phyloP scores from a whole-genome alignment of 1,284 basidiomycete species.

The Apiotrichum gracile region DNA sequence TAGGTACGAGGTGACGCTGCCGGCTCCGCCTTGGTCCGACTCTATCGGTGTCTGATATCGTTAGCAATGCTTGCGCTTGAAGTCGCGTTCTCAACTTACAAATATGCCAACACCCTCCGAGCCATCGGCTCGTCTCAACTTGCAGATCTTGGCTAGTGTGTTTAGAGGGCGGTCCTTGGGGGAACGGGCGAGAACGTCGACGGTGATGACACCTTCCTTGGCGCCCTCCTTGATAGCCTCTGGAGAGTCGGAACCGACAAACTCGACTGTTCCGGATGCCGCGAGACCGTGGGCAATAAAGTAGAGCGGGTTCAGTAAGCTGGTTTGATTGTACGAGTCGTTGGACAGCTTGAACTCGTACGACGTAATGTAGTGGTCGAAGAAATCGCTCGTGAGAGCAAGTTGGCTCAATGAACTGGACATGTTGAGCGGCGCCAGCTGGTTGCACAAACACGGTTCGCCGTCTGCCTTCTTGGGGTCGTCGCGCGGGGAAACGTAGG shows the following conservation, averaged over 20 bases:
- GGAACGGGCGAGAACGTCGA: constrained; percentile 41
- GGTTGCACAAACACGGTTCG: constrained; percentile 31
- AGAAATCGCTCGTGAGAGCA: constrained; percentile 9
- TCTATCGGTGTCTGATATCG: constrained; percentile 26
- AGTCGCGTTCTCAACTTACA: constrained; percentile 20
- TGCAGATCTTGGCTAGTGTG: constrained; percentile 33
- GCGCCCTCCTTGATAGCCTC: constrained; percentile 27
- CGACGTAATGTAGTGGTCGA: constrained; percentile 18
- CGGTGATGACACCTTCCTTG: constrained; percentile 27
- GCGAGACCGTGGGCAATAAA: constrained; percentile 40
- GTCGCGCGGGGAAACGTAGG: constrained; percentile 32
- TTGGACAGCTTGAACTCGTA: constrained; percentile 26
- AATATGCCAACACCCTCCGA: constrained; percentile 42
- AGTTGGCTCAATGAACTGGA: constrained; percentile 19
- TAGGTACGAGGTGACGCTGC: constrained; percentile 12
- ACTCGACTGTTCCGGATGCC: constrained; percentile 38
- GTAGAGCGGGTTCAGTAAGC: constrained; percentile 17
- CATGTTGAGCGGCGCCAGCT: constrained; percentile 27
- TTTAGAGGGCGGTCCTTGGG: constrained; percentile 22
- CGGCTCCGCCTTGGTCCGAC: constrained; percentile 28
- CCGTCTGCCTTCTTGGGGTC: constrained; percentile 37
- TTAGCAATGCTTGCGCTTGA: not conserved
- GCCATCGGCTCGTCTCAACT: constrained; percentile 26
- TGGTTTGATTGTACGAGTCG: not conserved
- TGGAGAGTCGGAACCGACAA: constrained; percentile 37